A percentile compares a stretch with the other conserved stretches of the same genome.
Conservation (phyloP, 2,329 filamentous ascomycete genomes). For the Sordariomycetes sp. region DNA sequence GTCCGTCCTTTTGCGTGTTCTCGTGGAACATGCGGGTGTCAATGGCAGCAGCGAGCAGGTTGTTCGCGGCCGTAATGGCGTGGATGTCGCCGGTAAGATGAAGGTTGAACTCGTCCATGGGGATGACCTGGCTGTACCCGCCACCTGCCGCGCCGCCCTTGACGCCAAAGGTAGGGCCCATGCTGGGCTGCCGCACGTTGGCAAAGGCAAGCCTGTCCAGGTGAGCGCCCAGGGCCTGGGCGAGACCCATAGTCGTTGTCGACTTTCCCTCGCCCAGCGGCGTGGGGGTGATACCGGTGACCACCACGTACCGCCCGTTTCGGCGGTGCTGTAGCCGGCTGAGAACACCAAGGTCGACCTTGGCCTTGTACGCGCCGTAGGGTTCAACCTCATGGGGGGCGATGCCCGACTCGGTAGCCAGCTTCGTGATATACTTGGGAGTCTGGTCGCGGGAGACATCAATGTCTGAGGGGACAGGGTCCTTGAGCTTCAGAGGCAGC, state of each 20-base stretch:
- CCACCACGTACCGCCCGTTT: conserved; percentile 83
- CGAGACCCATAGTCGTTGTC: conserved; percentile 91
- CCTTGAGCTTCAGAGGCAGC: conserved; percentile 68
- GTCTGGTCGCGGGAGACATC: conserved; percentile 79
- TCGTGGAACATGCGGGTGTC: conserved; percentile 99
- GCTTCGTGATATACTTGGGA: conserved; percentile 80
- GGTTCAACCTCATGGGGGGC: conserved; percentile 82
- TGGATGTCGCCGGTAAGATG: conserved; percentile 97
- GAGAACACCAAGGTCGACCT: conserved; percentile 75
- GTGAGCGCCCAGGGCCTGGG: conserved; percentile 85
- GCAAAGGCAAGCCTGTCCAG: conserved; percentile 83
- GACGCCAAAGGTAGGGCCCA: conserved; percentile 97
- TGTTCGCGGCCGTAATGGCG: conserved; percentile 94
- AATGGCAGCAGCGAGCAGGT: conserved; percentile 88
- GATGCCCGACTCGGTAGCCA: conserved; percentile 84
- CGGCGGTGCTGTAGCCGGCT: conserved; percentile 77
- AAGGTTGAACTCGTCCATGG: conserved; percentile 99
- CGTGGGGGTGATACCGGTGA: conserved; percentile 93
- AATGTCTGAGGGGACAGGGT: conserved; percentile 91
- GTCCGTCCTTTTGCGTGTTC: conserved; percentile 81
- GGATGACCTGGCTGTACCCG: conserved; percentile 97
- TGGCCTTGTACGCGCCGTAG: conserved; percentile 91
- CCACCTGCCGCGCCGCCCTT: conserved; percentile 96
- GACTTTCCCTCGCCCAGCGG: conserved; percentile 97
- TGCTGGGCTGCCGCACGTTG: conserved; percentile 93